Percentiles rank a stretch among this genome's conserved stretches.
Conservation (phyloP, 2,329 filamentous ascomycete genomes). For the Pseudopyrenochaeta lycopersici region DNA sequence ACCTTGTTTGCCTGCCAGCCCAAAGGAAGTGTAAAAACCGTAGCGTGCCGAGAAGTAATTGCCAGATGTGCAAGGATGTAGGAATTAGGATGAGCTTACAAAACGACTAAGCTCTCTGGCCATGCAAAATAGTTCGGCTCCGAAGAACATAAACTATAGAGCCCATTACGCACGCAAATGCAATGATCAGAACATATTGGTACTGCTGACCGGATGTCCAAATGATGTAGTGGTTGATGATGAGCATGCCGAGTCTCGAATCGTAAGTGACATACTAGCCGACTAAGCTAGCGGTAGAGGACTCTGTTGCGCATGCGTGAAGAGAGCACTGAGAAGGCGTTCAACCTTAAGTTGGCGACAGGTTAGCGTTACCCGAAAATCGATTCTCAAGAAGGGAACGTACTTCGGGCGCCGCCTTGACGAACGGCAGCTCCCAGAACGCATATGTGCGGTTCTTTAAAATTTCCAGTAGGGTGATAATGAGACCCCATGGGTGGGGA, state of each 20-base stretch:
- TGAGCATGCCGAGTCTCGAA: conserved; percentile 2
- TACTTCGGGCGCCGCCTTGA: conserved; percentile 86
- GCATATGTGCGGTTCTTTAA: conserved; percentile 89
- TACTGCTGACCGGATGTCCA: conserved; percentile 3
- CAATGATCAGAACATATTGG: conserved; percentile 40
- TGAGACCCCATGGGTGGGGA: conserved; percentile 94
- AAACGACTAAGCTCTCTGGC: conserved; percentile 18
- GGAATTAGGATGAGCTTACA: conserved; percentile 23
- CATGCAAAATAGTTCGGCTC: conserved; percentile 21
- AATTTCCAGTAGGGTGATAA: conserved; percentile 87
- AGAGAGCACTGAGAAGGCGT: conserved; percentile 56
- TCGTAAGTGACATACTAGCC: conserved; percentile 1
- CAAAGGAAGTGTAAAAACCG: conserved; percentile 24
- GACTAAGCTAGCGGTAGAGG: conserved; percentile 49
- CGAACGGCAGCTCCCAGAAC: conserved; percentile 92
- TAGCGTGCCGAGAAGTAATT: conserved; percentile 18
- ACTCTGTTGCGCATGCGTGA: conserved; percentile 58
- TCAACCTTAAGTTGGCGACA: conserved; percentile 50
- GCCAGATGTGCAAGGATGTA: conserved; percentile 21
- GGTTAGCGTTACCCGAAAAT: conserved; percentile 19
- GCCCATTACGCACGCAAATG: conserved; percentile 45
- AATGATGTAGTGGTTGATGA: neutral
- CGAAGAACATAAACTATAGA: conserved; percentile 27
- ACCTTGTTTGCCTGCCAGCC: conserved; percentile 38
- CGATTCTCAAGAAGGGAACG: conserved; percentile 16